Evolutionary conservation across 306 rosid species (phyloP), one percentile per base, ranked within the genome.

Genomic region (Vigna mungo): DNA sequence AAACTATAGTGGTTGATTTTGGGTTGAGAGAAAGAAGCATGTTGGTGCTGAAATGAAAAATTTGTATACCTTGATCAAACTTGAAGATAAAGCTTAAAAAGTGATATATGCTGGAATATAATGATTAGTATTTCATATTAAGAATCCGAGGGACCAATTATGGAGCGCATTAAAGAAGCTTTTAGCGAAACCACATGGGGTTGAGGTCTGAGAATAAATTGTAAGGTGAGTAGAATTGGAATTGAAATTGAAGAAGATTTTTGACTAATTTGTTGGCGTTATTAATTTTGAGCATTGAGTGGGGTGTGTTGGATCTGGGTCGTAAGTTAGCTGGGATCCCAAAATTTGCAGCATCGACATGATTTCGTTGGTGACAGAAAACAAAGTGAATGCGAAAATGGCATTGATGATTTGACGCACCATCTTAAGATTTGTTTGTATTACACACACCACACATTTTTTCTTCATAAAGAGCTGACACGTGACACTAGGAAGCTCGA

Each of bases 361-460:
- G 30, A 78, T 72, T 44, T 16, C 39, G 52, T 59, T 67, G 80
- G 47, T 65, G 75, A 68, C 73, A 43, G 44, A 71, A 61, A 48
- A 77, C 21, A 78, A 76, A 63, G 71, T 15, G 69, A 77, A 55
- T 56, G 51, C 43, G 70, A 10, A 39, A 79, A 62, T 52, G 74
- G 25, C 68, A 82, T 65, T 23, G 75, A 78, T 82, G 76, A 82
- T 72, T 77, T 82, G 82, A 47, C 63, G 51, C 85, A 71, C 79
- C 79, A 67, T 71, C 75, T 71, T 9, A 61, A 16, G 23, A 54
- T 32, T 71, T 77, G 82, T 82, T 68, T 71, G 78, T 54, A 44
- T 55, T 70, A 7, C 68, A 69, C 11, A 51, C 9, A 27, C 7
- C 37, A 41, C 9, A 27, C 7, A 2, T 41, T 9, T 75, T 81